Evolutionary conservation across 352 stramenopile genomes (phyloP).

Genomic region (Chrysophaeum taylorii): DNA sequence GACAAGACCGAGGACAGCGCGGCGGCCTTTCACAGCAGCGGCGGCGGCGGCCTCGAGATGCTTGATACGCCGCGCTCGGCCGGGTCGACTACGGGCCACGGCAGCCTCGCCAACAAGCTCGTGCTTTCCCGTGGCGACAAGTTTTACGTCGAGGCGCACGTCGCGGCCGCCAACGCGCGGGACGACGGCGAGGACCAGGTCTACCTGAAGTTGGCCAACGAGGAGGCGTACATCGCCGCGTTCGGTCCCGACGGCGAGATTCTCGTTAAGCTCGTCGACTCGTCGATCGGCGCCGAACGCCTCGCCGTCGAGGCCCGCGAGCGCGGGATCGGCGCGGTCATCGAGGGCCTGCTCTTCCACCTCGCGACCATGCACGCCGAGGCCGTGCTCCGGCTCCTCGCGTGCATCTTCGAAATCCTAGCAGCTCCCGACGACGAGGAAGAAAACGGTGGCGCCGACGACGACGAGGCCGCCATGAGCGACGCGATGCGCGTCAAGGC

Average conservation of each 20-base stretch:
- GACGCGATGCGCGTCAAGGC: background rate
- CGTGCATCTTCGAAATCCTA: background rate
- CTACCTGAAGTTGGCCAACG: background rate
- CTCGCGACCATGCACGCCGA: background rate
- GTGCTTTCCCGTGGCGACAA: background rate
- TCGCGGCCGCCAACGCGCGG: background rate
- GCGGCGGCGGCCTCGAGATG: too few species aligned
- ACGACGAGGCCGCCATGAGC: background rate
- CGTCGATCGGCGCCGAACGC: background rate
- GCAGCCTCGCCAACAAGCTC: too few species aligned
- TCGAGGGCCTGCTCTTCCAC: background rate
- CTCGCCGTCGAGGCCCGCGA: background rate
- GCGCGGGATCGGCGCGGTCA: background rate
- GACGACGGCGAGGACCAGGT: constrained; percentile 4
- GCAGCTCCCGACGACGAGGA: background rate
- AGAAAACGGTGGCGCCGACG: background rate
- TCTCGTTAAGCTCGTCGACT: background rate
- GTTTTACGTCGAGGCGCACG: constrained; percentile 1
- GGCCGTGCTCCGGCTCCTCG: background rate
- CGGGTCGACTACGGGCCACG: too few species aligned
- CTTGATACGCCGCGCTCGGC: too few species aligned
- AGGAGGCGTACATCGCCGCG: background rate
- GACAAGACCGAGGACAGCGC: too few species aligned
- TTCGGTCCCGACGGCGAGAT: background rate
- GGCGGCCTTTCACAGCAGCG: too few species aligned